Evolutionary conservation across 768 basidiomycete genomes (phyloP).

Genomic region (Collybia sordida): DNA sequence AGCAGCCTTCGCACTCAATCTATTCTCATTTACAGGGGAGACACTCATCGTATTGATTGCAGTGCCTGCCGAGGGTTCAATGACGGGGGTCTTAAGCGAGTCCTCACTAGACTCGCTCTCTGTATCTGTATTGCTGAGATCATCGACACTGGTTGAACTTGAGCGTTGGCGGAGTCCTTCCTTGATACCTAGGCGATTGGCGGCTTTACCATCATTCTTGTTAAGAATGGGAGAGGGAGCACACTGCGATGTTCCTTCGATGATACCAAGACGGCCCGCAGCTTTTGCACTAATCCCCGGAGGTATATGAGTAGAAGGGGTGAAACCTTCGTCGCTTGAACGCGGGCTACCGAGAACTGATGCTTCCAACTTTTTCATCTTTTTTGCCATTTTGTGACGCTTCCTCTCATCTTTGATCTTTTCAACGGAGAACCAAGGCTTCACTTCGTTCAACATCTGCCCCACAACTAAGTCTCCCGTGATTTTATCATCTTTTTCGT

Average conservation of each 20-base stretch:
- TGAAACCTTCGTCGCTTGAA: constrained; percentile 21
- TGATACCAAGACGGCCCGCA: constrained; percentile 22
- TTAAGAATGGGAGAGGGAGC: constrained; percentile 21
- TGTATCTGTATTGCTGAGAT: neutral
- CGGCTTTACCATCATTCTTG: constrained; percentile 32
- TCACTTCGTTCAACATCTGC: constrained; percentile 15
- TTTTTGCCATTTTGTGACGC: constrained; percentile 21
- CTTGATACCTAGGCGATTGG: constrained; percentile 35
- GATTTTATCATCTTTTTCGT: constrained; percentile 19
- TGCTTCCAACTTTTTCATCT: constrained; percentile 12
- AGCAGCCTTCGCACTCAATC: constrained; percentile 39
- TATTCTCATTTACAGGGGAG: constrained; percentile 7
- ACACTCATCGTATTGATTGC: neutral
- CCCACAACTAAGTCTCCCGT: constrained; percentile 23
- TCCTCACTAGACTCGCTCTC: neutral
- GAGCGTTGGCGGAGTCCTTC: constrained; percentile 5
- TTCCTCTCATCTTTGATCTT: constrained; percentile 34
- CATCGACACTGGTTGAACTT: neutral
- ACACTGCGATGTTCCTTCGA: constrained; percentile 17
- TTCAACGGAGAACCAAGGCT: constrained; percentile 36
- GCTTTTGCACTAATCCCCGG: constrained; percentile 24
- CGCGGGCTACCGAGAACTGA: constrained; percentile 1
- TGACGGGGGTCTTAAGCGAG: neutral
- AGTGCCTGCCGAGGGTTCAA: constrained; percentile 6
- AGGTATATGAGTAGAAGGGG: constrained; percentile 19